phyloP scores from a whole-genome alignment of 208 protist species.

The Leishmania mexicana region DNA sequence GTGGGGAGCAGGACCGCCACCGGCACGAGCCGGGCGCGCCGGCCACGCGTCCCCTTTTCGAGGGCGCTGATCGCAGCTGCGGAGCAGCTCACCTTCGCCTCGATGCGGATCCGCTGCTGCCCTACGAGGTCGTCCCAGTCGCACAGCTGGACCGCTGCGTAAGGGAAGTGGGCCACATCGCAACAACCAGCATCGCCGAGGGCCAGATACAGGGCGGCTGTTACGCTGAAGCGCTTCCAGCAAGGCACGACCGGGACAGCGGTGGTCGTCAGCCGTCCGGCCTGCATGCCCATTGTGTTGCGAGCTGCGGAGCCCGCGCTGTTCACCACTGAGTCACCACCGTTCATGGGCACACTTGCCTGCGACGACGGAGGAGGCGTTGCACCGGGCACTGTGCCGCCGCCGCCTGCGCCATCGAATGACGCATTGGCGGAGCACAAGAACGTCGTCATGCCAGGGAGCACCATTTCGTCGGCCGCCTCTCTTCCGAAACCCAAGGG shows the following conservation, averaged over 20 bases:
- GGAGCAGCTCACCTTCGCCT: conserved; percentile 27
- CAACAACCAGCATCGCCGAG: conserved; percentile 55
- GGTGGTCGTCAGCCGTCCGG: background rate
- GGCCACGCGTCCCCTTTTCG: conserved; percentile 5
- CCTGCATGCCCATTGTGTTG: background rate
- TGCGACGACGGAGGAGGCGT: background rate
- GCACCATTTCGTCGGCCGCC: conserved; percentile 2
- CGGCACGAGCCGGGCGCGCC: conserved; percentile 18
- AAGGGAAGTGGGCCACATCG: conserved; percentile 47
- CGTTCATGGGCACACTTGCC: background rate
- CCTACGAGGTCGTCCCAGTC: conserved; percentile 33
- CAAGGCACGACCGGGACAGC: conserved; percentile 24
- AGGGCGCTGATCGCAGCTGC: conserved; percentile 13
- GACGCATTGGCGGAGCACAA: conserved; percentile 16
- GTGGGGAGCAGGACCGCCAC: conserved; percentile 41
- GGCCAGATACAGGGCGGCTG: conserved; percentile 56
- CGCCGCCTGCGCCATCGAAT: background rate
- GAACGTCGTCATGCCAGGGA: conserved; percentile 15
- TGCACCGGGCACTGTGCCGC: background rate
- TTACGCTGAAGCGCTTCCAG: conserved; percentile 59
- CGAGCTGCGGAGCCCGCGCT: background rate
- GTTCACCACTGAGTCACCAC: background rate
- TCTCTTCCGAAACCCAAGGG: conserved; percentile 7
- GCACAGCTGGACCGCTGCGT: conserved; percentile 52
- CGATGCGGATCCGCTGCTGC: conserved; percentile 30